Evolutionary conservation across 2,329 filamentous ascomycete species (phyloP).

Genomic region (Parafenestella ontariensis): DNA sequence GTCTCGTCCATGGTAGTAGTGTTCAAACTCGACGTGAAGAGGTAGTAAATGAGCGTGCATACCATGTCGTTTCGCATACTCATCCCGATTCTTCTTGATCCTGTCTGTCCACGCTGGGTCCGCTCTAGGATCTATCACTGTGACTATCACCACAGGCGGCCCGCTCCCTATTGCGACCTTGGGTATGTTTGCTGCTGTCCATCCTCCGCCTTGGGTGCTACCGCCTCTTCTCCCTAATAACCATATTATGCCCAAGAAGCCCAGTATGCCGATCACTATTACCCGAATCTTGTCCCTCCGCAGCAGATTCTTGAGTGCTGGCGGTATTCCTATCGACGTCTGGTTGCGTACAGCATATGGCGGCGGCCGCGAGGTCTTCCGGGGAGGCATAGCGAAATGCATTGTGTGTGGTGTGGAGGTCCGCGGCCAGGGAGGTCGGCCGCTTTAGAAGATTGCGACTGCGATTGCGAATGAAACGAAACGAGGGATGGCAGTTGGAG

Average conservation of each 20-base stretch:
- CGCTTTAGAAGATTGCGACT: slow-evolving; percentile 1
- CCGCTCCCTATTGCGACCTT: slow-evolving; percentile 53
- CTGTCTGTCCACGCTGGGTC: slow-evolving; percentile 72
- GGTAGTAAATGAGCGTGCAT: background rate
- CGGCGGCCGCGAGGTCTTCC: slow-evolving; percentile 79
- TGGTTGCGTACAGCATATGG: slow-evolving; percentile 71
- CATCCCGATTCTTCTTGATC: slow-evolving; percentile 80
- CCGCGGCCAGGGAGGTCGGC: slow-evolving; percentile 25
- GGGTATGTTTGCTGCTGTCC: slow-evolving; percentile 25
- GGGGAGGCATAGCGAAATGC: slow-evolving; percentile 89
- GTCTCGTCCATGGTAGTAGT: too few relatives aligned
- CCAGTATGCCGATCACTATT: slow-evolving; percentile 56
- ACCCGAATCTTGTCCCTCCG: slow-evolving; percentile 68
- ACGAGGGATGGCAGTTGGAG: slow-evolving; percentile 28
- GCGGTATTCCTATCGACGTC: slow-evolving; percentile 39
- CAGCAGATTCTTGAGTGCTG: slow-evolving; percentile 55
- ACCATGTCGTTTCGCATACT: slow-evolving; percentile 90
- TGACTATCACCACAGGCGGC: slow-evolving; percentile 77
- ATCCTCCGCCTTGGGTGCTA: slow-evolving; percentile 15
- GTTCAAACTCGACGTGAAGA: too few relatives aligned
- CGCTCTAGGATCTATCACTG: slow-evolving; percentile 75
- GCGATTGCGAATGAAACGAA: slow-evolving; percentile 9
- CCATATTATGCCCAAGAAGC: slow-evolving; percentile 60
- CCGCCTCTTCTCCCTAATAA: slow-evolving; percentile 43
- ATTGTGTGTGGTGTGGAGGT: slow-evolving; percentile 51